These are phyloP conservation scores for Phlyctochytrium bullatum DNA, from an alignment of 192 early-diverging fungal genomes.

Conservation along the genomic window DNA sequence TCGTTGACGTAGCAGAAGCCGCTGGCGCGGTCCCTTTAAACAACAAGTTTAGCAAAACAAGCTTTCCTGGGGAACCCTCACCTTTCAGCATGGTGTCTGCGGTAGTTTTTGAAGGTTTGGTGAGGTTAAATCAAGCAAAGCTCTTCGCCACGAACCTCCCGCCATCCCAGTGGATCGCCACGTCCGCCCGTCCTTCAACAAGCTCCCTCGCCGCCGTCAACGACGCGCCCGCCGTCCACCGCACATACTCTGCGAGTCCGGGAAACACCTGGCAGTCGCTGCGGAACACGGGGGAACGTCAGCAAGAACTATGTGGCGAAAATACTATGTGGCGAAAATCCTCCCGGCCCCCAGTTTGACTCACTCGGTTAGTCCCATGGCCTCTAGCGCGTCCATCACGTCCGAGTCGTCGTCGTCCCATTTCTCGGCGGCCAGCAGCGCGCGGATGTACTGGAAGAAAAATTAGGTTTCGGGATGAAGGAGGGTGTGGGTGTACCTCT, in stretches of 20 bases:
- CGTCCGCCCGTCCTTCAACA: conserved; percentile 54
- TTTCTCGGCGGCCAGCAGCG: conserved; percentile 12
- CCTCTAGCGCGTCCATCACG: conserved; percentile 17
- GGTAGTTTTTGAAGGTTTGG: not conserved
- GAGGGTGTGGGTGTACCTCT: not conserved
- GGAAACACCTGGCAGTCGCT: conserved; percentile 37
- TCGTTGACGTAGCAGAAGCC: conserved; percentile 97
- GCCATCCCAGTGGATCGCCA: conserved; percentile 88
- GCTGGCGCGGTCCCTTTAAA: conserved; percentile 82
- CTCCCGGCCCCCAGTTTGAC: not conserved
- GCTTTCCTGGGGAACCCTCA: not conserved
- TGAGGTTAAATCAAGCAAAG: too few relatives aligned
- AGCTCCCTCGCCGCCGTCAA: conserved; percentile 62
- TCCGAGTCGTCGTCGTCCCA: conserved; percentile 7
- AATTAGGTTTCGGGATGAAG: not conserved
- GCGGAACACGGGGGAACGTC: not conserved
- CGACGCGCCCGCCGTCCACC: conserved; percentile 26
- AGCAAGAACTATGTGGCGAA: too few relatives aligned
- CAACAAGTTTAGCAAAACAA: conserved; percentile 14
- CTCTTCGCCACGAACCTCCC: conserved; percentile 82
- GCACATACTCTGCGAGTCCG: conserved; percentile 21
- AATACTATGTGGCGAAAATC: not conserved
- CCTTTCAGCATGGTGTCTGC: conserved; percentile 13
- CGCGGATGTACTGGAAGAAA: conserved; percentile 5
- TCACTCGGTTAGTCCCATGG: conserved; percentile 31